Conservation (phyloP, 805 yeast species). For the Hanseniaspora occidentalis region DNA sequence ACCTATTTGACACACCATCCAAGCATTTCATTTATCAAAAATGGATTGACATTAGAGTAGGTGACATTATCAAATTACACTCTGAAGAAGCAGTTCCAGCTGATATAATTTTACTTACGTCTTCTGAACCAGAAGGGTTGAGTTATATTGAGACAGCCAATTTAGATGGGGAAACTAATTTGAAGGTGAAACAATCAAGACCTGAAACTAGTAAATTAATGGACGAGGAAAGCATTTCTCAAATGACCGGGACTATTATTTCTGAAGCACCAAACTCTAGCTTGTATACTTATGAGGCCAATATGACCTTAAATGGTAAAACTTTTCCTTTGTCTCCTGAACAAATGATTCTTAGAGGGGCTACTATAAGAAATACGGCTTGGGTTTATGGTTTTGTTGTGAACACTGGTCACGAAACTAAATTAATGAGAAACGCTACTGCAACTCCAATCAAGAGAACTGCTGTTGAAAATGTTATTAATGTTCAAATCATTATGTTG, state of each 20-base stretch:
- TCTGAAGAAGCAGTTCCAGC: slow-evolving; percentile 93
- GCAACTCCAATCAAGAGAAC: slow-evolving; percentile 97
- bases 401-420: slow-evolving; percentile 97
- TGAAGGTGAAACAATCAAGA: slow-evolving; percentile 84
- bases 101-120: slow-evolving; percentile 68
- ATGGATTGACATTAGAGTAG: slow-evolving; percentile 86
- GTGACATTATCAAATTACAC: slow-evolving; percentile 75
- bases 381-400: slow-evolving; percentile 92
- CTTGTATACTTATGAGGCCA: slow-evolving; percentile 90
- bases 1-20: slow-evolving; percentile 41
- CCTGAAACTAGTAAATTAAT: slow-evolving; percentile 65
- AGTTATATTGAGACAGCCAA: slow-evolving; percentile 97
- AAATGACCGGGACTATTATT: slow-evolving; percentile 44
- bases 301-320: slow-evolving; percentile 40
- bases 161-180: slow-evolving; percentile 93
- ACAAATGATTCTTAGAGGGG: slow-evolving; percentile 87
- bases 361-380: slow-evolving; percentile 84
- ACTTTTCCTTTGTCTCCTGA: slow-evolving; percentile 75
- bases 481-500: slow-evolving; percentile 78
- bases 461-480: slow-evolving; percentile 91
- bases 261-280: slow-evolving; percentile 94
- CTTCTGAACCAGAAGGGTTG: slow-evolving; percentile 96
- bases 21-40: slow-evolving; percentile 46
- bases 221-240: slow-evolving; percentile 46
- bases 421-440: slow-evolving; percentile 95